Evolutionary conservation across 2,329 filamentous ascomycete species (phyloP), one percentile per base, ranked within the genome.

Genomic region (Clonostachys chloroleuca): DNA sequence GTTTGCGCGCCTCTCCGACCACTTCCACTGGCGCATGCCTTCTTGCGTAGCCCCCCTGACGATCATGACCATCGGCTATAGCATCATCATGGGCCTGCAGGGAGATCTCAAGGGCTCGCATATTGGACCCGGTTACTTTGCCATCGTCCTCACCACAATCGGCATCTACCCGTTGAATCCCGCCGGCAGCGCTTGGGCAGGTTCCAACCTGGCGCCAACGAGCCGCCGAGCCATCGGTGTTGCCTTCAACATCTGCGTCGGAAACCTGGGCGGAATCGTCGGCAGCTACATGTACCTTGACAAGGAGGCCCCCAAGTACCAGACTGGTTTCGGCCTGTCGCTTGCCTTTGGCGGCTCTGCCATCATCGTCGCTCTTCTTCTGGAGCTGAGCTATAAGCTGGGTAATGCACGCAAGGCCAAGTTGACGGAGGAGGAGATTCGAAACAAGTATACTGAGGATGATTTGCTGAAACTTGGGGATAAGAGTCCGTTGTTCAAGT

Each of bases 161-260:
- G 86, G 87, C 2, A 91, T 94, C 46, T 94, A 92, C 54, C 88
- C 90, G 0, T 83, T 81, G 30, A 86, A 92, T 47, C 73, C 88
- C 0, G 92, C 92, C 46, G 86, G 86, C 1, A 86, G 94, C 44
- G 76, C 85, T 1, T 95, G 90, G 90, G 47, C 40, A 12, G 79
- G 80, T 35, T 95, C 94, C 61, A 95, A 95, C 50, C 75, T 87
- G 10, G 83, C 92, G 47, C 74, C 74, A 0, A 71, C 68, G 39
- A 74, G 73, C 62, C 95, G 95, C 64, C 72, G 83, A 5, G 76
- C 76, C 8, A 77, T 75, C 0, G 82, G 81, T 2, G 85, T 86
- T 74, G 83, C 81, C 0, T 65, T 86, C 12, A 80, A 83, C 39
- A 84, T 86, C 43, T 78, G 78, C 1, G 54, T 81, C 12, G 83